Evolutionary conservation across 164 flowering plant species (phyloP).

Genomic region (Malania oleifera): DNA sequence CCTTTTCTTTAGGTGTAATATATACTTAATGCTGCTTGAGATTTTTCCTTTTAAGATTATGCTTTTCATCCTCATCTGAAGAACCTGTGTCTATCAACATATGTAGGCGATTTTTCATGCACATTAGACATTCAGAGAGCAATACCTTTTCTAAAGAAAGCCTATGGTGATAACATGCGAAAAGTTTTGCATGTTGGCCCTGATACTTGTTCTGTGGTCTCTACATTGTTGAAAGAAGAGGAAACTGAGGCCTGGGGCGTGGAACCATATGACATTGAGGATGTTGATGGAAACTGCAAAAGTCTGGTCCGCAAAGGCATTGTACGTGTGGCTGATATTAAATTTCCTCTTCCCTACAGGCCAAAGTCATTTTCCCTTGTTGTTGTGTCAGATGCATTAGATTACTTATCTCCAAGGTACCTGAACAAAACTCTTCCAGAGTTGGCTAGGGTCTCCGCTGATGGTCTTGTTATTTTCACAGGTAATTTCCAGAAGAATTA

Average conservation of each 20-base stretch:
- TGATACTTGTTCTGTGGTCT: constrained; percentile 79
- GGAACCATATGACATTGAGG: constrained; percentile 91
- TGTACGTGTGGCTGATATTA: constrained; percentile 89
- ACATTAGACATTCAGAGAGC: constrained; percentile 67
- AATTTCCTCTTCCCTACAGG: constrained; percentile 86
- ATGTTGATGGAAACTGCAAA: constrained; percentile 67
- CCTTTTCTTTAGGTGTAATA: background rate
- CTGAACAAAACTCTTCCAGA: constrained; percentile 90
- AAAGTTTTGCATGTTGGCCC: constrained; percentile 96
- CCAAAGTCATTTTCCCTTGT: constrained; percentile 79
- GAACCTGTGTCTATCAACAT: background rate
- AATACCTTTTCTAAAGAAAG: constrained; percentile 66
- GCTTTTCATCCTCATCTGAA: background rate
- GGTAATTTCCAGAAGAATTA: constrained; percentile 30
- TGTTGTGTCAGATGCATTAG: constrained; percentile 83
- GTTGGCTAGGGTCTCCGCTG: constrained; percentile 68
- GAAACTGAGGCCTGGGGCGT: constrained; percentile 93
- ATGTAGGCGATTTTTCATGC: constrained; percentile 67
- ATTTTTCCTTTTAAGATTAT: background rate
- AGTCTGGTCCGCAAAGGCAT: constrained; percentile 70
- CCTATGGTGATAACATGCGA: constrained; percentile 79
- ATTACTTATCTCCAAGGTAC: constrained; percentile 86
- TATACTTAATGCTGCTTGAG: no score
- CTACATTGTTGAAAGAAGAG: constrained; percentile 68
- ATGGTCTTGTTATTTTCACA: constrained; percentile 77